Conservation (phyloP, 2,329 filamentous ascomycete genomes). For the Arthrobotrys megalospora region DNA sequence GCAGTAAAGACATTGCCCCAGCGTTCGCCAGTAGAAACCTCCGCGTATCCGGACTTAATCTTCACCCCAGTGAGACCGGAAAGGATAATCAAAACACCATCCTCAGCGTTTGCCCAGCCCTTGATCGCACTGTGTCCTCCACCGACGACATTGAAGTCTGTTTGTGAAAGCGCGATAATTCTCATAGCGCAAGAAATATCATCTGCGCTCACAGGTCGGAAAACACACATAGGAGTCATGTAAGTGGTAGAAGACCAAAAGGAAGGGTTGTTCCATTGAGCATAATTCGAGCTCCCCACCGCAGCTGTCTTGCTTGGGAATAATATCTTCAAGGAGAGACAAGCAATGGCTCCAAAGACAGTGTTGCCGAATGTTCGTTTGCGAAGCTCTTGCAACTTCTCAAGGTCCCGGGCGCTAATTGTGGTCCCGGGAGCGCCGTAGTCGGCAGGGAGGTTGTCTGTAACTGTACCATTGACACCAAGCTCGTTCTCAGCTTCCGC, state of each 20-base stretch:
- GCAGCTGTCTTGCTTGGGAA: conserved; percentile 23
- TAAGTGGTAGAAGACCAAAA: conserved; percentile 55
- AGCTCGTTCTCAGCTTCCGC: conserved; percentile 51
- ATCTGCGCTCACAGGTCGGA: conserved; percentile 19
- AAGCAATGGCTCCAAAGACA: conserved; percentile 13
- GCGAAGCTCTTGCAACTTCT: conserved; percentile 16
- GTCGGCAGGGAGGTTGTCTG: conserved; percentile 37
- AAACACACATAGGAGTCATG: conserved; percentile 44
- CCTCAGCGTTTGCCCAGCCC: conserved; percentile 51
- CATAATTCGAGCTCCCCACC: conserved; percentile 28
- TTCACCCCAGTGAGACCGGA: conserved; percentile 32
- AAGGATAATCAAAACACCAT: conserved; percentile 46
- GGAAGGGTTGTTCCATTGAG: conserved; percentile 45
- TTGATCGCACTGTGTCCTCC: conserved; percentile 58
- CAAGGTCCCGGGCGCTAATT: conserved; percentile 17
- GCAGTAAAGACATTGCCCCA: conserved; percentile 35
- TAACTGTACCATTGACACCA: conserved; percentile 54
- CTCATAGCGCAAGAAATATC: conserved; percentile 47
- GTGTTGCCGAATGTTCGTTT: conserved; percentile 3
- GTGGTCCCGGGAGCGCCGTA: conserved; percentile 9
- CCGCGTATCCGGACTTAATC: conserved; percentile 15
- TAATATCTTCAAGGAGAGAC: conserved; percentile 18
- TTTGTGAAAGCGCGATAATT: conserved; percentile 16
- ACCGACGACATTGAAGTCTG: conserved; percentile 50
- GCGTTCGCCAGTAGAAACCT: conserved; percentile 33